Evolutionary conservation across 441 rosid species (phyloP).

Genomic region (Erodium chrysanthum): DNA sequence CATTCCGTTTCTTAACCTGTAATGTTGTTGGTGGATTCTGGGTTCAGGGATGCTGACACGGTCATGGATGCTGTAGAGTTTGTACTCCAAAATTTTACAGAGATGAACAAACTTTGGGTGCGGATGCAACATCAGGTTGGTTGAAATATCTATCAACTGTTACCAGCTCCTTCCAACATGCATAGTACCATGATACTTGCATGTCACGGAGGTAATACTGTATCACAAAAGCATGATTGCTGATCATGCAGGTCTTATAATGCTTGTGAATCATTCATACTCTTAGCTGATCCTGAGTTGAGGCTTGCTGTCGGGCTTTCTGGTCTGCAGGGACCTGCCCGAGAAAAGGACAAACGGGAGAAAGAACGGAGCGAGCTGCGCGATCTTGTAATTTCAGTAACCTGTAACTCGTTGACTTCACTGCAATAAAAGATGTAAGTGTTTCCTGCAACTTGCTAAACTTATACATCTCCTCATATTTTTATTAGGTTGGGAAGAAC

Average conservation of each 20-base stretch:
- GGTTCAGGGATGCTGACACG: constrained; percentile 63
- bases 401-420: constrained; percentile 32
- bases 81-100: constrained; percentile 67
- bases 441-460: constrained; percentile 9
- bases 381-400: constrained; percentile 62
- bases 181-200: constrained; percentile 37
- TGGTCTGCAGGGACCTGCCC: constrained; percentile 89
- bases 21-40: constrained; percentile 5
- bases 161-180: constrained; percentile 37
- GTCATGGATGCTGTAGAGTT: constrained; percentile 66
- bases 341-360: constrained; percentile 73
- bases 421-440: constrained; percentile 27
- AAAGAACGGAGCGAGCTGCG: constrained; percentile 81
- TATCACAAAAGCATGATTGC: constrained; percentile 59
- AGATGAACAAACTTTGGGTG: constrained; percentile 86
- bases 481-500: constrained; percentile 67
- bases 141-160: constrained; percentile 33
- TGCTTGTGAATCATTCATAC: constrained; percentile 61
- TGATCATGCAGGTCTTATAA: constrained; percentile 66
- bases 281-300: constrained; percentile 72
- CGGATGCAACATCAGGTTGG: constrained; percentile 90
- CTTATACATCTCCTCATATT: constrained; percentile 18
- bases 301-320: constrained; percentile 74
- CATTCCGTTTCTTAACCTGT: background rate
- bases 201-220: constrained; percentile 38